phyloP scores from a whole-genome alignment of 2,329 filamentous ascomycete species.

The Claviceps paspali region DNA sequence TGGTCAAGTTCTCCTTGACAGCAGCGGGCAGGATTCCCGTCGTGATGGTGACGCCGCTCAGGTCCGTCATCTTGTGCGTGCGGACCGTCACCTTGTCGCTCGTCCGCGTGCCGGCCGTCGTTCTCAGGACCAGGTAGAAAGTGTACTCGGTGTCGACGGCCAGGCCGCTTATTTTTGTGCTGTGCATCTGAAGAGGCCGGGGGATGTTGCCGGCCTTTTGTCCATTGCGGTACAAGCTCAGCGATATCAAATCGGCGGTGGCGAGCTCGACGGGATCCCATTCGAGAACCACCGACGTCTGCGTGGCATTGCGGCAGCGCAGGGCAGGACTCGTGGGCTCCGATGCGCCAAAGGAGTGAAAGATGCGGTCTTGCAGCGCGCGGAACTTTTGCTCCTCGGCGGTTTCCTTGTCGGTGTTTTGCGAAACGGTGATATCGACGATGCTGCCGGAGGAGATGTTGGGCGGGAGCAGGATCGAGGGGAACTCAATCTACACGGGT shows the following conservation, averaged over 20 bases:
- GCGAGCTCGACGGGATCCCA: conserved; percentile 93
- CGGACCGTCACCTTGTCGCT: conserved; percentile 74
- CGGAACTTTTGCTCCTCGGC: conserved; percentile 63
- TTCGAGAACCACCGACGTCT: conserved; percentile 95
- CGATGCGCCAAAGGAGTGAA: conserved; percentile 66
- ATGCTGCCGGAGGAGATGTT: conserved; percentile 95
- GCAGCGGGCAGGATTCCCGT: conserved; percentile 68
- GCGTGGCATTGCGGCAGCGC: conserved; percentile 89
- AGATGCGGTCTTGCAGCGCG: conserved; percentile 77
- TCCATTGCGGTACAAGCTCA: conserved; percentile 88
- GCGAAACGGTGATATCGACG: conserved; percentile 89
- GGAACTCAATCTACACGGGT: conserved; percentile 99
- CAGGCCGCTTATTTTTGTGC: conserved; percentile 91
- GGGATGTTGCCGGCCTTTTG: conserved; percentile 95
- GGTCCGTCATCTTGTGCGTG: conserved; percentile 97
- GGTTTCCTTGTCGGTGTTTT: conserved; percentile 67
- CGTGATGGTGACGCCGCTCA: conserved; percentile 89
- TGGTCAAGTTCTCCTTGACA: conserved; percentile 55
- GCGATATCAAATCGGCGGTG: conserved; percentile 76
- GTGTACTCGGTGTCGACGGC: conserved; percentile 94
- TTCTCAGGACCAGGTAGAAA: conserved; percentile 84
- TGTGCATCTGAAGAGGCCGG: conserved; percentile 69
- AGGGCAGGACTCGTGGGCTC: conserved; percentile 65
- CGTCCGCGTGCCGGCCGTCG: conserved; percentile 72
- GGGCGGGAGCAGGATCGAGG: conserved; percentile 86